Percentiles rank a stretch among this genome's conserved stretches.
phyloP scores from a whole-genome alignment of 2,329 filamentous ascomycete genomes.

The Chalaropsis ovoidea region DNA sequence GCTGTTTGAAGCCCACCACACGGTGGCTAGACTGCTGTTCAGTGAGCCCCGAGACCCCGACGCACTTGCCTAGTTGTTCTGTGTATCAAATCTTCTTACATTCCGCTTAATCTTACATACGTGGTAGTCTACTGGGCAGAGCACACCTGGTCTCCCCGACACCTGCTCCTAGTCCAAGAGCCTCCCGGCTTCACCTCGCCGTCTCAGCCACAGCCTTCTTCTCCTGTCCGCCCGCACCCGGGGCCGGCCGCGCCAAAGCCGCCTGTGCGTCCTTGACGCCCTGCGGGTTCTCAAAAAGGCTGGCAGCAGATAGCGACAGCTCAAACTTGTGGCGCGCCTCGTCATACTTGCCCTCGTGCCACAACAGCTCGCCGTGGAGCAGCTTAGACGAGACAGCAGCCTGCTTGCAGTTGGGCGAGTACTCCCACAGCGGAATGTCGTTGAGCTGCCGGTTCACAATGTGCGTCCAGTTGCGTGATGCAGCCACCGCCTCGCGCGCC shows the following conservation, averaged over 20 bases:
- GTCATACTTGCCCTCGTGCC: conserved; percentile 23
- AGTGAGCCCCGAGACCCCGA: not conserved
- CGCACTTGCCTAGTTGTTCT: not conserved
- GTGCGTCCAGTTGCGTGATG: conserved; percentile 21
- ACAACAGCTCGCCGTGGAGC: conserved; percentile 22
- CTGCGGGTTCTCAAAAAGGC: conserved; percentile 18
- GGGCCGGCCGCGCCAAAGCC: conserved; percentile 9
- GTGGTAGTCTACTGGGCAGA: not conserved
- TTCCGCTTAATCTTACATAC: conserved; percentile 1
- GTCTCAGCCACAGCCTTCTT: conserved; percentile 4
- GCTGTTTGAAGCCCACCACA: not conserved
- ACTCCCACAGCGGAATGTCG: conserved; percentile 15
- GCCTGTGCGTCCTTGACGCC: conserved; percentile 13
- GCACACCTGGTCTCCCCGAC: not conserved
- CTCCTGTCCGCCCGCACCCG: not conserved
- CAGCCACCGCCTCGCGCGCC: conserved; percentile 13
- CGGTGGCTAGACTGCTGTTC: no score
- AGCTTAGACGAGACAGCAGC: conserved; percentile 18
- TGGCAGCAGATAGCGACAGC: conserved; percentile 17
- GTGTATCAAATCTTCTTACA: not conserved
- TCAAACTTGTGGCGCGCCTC: conserved; percentile 19
- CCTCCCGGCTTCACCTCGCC: not conserved
- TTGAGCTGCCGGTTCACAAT: conserved; percentile 19
- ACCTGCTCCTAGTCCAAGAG: not conserved
- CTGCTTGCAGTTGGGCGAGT: conserved; percentile 20